Conservation (phyloP, 768 basidiomycete genomes). For the Favolaschia claudopus region DNA sequence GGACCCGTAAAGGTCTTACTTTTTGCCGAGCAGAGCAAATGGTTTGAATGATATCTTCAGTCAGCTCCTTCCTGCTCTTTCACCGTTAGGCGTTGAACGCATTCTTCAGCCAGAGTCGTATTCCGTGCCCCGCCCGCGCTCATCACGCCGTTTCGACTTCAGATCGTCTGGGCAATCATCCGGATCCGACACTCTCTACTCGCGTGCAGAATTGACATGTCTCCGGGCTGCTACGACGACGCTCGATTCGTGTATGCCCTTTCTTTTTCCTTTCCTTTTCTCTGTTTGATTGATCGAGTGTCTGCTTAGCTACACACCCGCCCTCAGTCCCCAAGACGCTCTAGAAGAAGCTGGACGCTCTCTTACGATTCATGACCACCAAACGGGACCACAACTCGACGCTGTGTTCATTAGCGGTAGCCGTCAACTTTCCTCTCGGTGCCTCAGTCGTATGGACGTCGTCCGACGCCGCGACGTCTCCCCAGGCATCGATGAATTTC, state of each 20-base stretch:
- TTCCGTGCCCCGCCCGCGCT: not conserved
- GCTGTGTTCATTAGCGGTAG: slow-evolving; percentile 5
- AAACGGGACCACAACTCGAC: slow-evolving; percentile 14
- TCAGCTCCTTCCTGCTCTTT: not conserved
- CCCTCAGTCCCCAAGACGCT: slow-evolving; percentile 14
- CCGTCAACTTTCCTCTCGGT: slow-evolving; percentile 8
- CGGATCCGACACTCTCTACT: not conserved
- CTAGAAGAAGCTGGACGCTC: slow-evolving; percentile 16
- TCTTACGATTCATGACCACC: slow-evolving; percentile 9
- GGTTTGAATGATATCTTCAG: slow-evolving; percentile 24
- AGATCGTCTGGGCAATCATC: not conserved
- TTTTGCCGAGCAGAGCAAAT: slow-evolving; percentile 14
- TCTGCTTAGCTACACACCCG: slow-evolving; percentile 12
- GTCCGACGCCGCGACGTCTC: not conserved
- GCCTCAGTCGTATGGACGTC: slow-evolving; percentile 18
- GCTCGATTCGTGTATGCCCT: not conserved
- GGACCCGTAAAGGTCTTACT: not conserved
- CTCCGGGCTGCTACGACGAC: not conserved
- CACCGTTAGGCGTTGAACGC: not conserved
- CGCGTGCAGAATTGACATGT: not conserved
- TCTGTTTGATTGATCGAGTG: too few species aligned
- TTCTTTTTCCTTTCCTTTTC: too few species aligned
- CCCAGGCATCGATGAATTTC: slow-evolving; percentile 8
- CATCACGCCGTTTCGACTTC: not conserved
- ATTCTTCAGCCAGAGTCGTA: not conserved